phyloP scores from a whole-genome alignment of 2,329 filamentous ascomycete species.

The Orbilia javanica region DNA sequence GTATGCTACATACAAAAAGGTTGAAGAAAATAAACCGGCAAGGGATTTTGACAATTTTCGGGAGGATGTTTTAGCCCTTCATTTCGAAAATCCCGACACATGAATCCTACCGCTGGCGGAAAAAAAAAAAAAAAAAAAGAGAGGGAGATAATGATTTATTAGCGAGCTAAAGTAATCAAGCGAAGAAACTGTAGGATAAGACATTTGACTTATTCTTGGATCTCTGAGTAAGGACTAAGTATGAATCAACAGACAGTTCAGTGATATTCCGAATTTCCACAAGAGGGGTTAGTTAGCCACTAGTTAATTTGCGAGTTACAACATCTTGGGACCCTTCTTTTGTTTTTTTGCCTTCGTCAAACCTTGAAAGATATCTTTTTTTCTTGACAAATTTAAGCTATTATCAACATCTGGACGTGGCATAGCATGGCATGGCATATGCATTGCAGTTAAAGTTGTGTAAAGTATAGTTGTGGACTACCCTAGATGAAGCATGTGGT shows the following conservation, averaged over 20 bases:
- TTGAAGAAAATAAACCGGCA: background rate
- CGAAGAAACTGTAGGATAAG: background rate
- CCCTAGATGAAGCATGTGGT: slow-evolving; percentile 11
- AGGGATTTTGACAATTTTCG: background rate
- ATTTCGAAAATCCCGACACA: background rate
- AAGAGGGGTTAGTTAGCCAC: background rate
- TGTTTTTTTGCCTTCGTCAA: background rate
- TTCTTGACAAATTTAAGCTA: background rate
- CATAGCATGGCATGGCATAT: slow-evolving; percentile 20
- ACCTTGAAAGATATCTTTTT: background rate
- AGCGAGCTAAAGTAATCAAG: slow-evolving; percentile 14
- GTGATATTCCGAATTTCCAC: background rate
- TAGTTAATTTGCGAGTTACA: background rate
- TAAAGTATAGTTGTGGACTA: background rate
- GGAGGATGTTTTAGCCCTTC: background rate
- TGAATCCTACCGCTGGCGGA: slow-evolving; percentile 8
- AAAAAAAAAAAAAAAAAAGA: background rate
- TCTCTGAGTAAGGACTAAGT: background rate
- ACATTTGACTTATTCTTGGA: background rate
- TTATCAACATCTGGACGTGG: slow-evolving; percentile 1
- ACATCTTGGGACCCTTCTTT: background rate
- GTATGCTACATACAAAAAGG: too few species aligned
- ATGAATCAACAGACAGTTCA: background rate
- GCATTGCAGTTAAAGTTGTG: background rate
- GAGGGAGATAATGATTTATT: background rate